A percentile compares a stretch with the other conserved stretches of the same genome.
Evolutionary conservation across 2,329 filamentous ascomycete species (phyloP).

Genomic region (Furcasterigmium furcatum): DNA sequence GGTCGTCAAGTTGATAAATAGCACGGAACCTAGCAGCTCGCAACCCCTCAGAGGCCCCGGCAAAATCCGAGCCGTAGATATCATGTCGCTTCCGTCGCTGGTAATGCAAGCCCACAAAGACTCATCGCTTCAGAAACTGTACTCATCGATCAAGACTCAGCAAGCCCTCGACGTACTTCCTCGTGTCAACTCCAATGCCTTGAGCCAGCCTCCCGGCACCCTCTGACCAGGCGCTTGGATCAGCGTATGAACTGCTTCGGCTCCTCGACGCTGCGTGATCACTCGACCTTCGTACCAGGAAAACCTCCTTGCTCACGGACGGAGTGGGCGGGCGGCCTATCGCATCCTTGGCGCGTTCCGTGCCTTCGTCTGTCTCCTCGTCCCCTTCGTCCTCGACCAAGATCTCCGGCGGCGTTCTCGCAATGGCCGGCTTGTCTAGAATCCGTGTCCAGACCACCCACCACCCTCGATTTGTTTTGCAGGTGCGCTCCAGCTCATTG

Average conservation of each 20-base stretch:
- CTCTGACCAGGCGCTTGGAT: slow-evolving; percentile 43
- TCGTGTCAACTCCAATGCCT: slow-evolving; percentile 74
- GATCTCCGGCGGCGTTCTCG: background rate
- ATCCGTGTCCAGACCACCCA: slow-evolving; percentile 67
- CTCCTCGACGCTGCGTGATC: slow-evolving; percentile 44
- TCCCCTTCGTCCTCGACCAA: background rate
- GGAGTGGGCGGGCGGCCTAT: background rate
- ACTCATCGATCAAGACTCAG: slow-evolving; percentile 55
- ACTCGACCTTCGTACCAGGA: slow-evolving; percentile 57
- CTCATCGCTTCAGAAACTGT: no score
- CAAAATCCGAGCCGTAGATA: no score
- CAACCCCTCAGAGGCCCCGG: no score
- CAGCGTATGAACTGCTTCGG: slow-evolving; percentile 25
- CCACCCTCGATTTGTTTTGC: slow-evolving; percentile 65
- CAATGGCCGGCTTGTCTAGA: slow-evolving; percentile 28
- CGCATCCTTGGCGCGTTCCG: background rate
- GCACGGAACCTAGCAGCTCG: no score
- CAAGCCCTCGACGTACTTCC: slow-evolving; percentile 70
- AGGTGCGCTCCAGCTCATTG: slow-evolving; percentile 55
- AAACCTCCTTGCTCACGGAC: slow-evolving; percentile 53
- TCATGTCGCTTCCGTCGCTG: no score
- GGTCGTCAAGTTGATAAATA: no score
- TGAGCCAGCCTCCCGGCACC: slow-evolving; percentile 61
- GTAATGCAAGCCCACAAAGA: no score
- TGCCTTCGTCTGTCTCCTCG: background rate